phyloP scores from a whole-genome alignment of 163 green algal genomes.

The Scenedesmus sp. region DNA sequence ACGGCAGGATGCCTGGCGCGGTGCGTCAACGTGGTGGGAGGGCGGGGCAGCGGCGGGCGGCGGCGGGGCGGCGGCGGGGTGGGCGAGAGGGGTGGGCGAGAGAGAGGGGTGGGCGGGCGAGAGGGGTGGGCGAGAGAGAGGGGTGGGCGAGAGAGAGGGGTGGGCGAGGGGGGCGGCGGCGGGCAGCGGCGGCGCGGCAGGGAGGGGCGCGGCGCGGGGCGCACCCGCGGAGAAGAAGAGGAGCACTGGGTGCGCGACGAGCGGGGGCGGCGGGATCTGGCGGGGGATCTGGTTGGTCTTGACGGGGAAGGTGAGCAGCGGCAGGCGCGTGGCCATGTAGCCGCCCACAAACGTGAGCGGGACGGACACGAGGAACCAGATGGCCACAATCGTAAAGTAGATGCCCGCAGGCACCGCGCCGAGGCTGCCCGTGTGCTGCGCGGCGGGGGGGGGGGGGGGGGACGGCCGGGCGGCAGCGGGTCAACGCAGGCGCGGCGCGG shows the following conservation, averaged over 20 bases:
- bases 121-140: too few relatives aligned
- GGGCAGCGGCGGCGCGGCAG: too few relatives aligned
- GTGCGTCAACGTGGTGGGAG: too few relatives aligned
- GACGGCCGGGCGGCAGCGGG: not conserved
- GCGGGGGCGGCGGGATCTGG: slow-evolving; percentile 88
- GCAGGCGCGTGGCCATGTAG: slow-evolving; percentile 79
- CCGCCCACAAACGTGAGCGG: slow-evolving; percentile 92
- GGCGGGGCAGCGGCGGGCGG: not conserved
- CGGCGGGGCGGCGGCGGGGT: too few relatives aligned
- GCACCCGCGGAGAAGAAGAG: slow-evolving; percentile 80
- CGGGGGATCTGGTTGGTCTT: slow-evolving; percentile 98
- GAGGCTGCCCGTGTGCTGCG: slow-evolving; percentile 61
- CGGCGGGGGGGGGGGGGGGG: too few relatives aligned
- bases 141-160: too few relatives aligned
- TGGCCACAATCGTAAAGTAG: slow-evolving; percentile 88
- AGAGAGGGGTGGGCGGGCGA: too few relatives aligned
- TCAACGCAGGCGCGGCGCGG: too few relatives aligned
- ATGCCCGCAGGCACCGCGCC: slow-evolving; percentile 90
- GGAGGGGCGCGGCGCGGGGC: not conserved
- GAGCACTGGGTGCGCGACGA: slow-evolving; percentile 78
- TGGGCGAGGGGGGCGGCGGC: too few relatives aligned
- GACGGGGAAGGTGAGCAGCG: slow-evolving; percentile 81
- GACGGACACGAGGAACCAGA: slow-evolving; percentile 96
- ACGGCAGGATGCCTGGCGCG: slow-evolving; percentile 88
- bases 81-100: too few relatives aligned